Evolutionary conservation across 1,284 basidiomycete species (phyloP).

Genomic region (Papiliotrema fonsecae): DNA sequence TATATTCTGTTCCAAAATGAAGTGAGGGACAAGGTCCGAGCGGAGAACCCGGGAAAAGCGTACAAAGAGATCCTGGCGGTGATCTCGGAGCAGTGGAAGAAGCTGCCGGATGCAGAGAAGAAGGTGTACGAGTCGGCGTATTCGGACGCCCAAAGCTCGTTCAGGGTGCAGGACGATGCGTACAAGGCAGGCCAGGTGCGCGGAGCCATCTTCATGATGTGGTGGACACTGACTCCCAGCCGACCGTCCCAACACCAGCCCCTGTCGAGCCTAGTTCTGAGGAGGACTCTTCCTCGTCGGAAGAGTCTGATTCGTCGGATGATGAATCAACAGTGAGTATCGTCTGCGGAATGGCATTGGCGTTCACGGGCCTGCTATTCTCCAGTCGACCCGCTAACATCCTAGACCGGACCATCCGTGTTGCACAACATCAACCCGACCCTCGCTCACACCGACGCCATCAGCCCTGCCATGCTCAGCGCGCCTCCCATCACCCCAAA

Average conservation of each 20-base stretch:
- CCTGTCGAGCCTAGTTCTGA: not conserved
- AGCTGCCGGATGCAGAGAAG: constrained; percentile 64
- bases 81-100: constrained; percentile 71
- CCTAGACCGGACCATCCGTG: no score
- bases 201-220: not conserved
- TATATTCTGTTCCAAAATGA: constrained; percentile 97
- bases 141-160: not conserved
- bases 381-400: constrained; percentile 2
- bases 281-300: not conserved
- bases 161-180: not conserved
- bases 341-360: not conserved
- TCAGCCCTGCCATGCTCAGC: constrained; percentile 6
- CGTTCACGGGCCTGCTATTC: not conserved
- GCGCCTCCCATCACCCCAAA: constrained; percentile 6
- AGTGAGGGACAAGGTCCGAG: constrained; percentile 59
- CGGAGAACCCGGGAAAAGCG: constrained; percentile 59
- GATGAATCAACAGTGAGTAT: not conserved
- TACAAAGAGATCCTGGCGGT: constrained; percentile 68
- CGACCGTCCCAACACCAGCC: not conserved
- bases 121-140: constrained; percentile 52
- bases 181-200: constrained; percentile 1
- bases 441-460: not conserved
- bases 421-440: not conserved
- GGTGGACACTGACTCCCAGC: not conserved
- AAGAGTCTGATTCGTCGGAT: not conserved